Base-by-base conservation (phyloP, 176 grass and related monocot species). In the Cocos nucifera region DNA sequence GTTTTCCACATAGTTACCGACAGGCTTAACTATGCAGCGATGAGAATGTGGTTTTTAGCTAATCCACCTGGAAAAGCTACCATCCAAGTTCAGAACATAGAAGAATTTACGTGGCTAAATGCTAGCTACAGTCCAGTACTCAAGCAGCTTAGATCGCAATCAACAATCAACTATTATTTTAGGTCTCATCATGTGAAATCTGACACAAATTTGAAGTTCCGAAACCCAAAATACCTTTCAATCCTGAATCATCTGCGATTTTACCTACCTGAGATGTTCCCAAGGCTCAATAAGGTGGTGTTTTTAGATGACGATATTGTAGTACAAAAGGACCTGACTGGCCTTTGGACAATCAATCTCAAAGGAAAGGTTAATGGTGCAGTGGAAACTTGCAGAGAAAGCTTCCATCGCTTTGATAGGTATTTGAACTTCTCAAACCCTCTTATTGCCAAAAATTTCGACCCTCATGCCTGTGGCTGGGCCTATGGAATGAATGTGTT, bases 161-260 rank as follows among this genome's bases (percentile, higher is more conserved):
- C 74, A 28, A 97, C 86, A 63, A 83, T 97, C 65, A 60, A 92
- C 71, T 97, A 80, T 64, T 97, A 97, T 63, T 97, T 97, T 50
- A 88, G 74, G 59, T 78, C 6, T 65, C 75, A 80, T 51, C 71
- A 54, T 19, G 76, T 73, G 22, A 83, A 62, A 53, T 73, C 58
- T 39, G 78, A 82, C 50, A 84, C 79, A 57, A 88, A 91, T 59
- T 82, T 80, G 17, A 97, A 97, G 62, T 97, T 91, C 66, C 72
- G 57, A 63, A 96, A 96, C 66, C 83, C 91, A 58, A 96, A 96
- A 28, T 96, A 96, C 54, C 59, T 96, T 51, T 96, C 83, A 27
- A 96, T 96, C 62, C 83, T 96, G 19, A 96, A 96, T 70, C 91
- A 96, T 89, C 69, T 96, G 50, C 80, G 91, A 17, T 96, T 96